Evolutionary conservation across 352 stramenopile species (phyloP), one percentile per base, ranked within the genome.

Genomic region (Pythium dissimile): DNA sequence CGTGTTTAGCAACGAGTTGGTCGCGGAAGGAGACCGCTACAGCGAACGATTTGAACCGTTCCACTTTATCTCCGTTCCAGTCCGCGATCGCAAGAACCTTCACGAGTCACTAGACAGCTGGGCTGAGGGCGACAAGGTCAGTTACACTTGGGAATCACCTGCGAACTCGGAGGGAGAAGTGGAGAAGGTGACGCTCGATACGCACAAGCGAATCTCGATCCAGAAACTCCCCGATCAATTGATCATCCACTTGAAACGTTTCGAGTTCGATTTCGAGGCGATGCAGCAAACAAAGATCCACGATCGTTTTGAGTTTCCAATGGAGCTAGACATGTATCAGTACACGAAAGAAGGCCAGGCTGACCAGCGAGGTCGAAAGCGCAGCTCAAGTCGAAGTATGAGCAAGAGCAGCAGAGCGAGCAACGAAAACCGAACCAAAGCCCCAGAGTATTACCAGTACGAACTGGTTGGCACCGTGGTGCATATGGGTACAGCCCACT

Each of bases 241-340:
- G 24, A 91, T 98, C 31, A 91, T 98, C 49, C 94, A 98, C 54
- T 57, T 98, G 11, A 98, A 98, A 72, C 83, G 94, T 0, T 98
- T 98, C 42, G 92, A 98, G 55, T 98, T 98, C 60, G 90, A 98
- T 66, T 97, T 97, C 34, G 90, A 97, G 52, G 93, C 84, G 12
- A 96, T 98, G 85, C 86, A 96, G 42, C 89, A 96, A 66, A 91
- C 84, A 38, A 98, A 98, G 54, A 81, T 98, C 1, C 97, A 98
- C 59, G 87, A 96, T 53, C 79, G 84, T 9, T 97, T 98, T 50
- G 94, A 98, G 49, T 98, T 98, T 54, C 90, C 90, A 3, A 88
- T 76, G 41, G 73, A 88, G 32, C 67, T 97, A 16, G 82, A 97
- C 56, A 95, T 97, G 83, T 92, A 86, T 53, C 75, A 72, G 18